Evolutionary conservation across 768 basidiomycete genomes (phyloP), one percentile per base, ranked within the genome.

Genomic region (Tylopilus felleus): DNA sequence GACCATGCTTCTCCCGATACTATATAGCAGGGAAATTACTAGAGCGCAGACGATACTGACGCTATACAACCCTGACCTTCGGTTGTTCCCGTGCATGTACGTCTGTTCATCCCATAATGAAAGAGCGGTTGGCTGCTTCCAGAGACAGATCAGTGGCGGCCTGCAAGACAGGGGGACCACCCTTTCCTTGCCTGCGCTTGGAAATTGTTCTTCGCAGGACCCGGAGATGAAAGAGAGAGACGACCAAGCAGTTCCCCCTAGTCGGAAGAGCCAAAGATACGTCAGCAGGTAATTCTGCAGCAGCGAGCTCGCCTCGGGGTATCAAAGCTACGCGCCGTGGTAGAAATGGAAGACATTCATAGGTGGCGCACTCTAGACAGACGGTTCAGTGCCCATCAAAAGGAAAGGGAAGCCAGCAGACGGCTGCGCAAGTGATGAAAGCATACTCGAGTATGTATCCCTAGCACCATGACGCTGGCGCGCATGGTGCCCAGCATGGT

Each of bases 211-310:
- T 36, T 60, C 58, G 9, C 57, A 57, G 41, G 33, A 23, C 47
- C 13, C 64, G 65, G 65, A 65, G 56, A 65, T 65, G 65, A 65
- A 65, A 27, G 57, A 22, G 52, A 63, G 23, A 55, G 28, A 25
- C 39, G n/a, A 21, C 22, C n/a, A n/a, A n/a, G n/a, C n/a, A n/a
- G n/a, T n/a, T n/a, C 17, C 22, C 46, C 61, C 42, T 51, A 14
- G 60, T 51, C 42, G 12, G 42, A 47, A 40, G 45, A 28, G 45
- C 22, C 47, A 13, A 50, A 16, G 38, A 49, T 12, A 60, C 42
- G 13, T 42, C 35, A 40, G 47, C 48, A 50, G 45, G 58, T 58
- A 52, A 60, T 54, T 17, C 53, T 47, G 25, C 31, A 53, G 31
- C 47, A 50, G 36, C 38, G 9, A 22, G 31, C 50, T 38, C 49